These are phyloP conservation scores for Dentipellis fragilis DNA, from an alignment of 768 basidiomycete species.

Conservation along the genomic window DNA sequence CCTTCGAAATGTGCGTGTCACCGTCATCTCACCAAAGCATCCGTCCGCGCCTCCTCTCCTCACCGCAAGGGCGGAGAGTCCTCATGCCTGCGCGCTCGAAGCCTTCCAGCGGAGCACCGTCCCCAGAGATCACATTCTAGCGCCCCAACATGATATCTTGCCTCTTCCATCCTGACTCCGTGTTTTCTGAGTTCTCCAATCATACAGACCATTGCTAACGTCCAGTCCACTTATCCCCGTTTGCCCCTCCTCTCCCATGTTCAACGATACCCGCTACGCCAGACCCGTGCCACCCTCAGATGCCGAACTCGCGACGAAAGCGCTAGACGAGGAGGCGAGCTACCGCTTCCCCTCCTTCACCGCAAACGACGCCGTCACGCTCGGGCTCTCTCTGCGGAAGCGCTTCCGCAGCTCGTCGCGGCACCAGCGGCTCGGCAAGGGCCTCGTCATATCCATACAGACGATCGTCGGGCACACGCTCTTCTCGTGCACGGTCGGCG, in stretches of 20 bases:
- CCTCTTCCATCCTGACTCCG: neutral
- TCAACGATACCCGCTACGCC: conserved; percentile 41
- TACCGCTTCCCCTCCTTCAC: conserved; percentile 69
- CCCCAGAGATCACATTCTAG: neutral
- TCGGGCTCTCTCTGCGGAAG: conserved; percentile 72
- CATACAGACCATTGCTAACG: too few species aligned
- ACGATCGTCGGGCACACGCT: conserved; percentile 69
- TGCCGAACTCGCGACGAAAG: conserved; percentile 62
- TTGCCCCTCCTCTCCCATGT: conserved; percentile 31
- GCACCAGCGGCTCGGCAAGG: conserved; percentile 61
- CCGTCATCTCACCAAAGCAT: neutral
- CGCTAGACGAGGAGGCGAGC: conserved; percentile 57
- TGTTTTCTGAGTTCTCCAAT: neutral
- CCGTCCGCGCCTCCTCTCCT: neutral
- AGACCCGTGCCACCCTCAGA: conserved; percentile 52
- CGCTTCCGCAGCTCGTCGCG: conserved; percentile 68
- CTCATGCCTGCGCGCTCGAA: neutral
- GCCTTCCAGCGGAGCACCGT: neutral
- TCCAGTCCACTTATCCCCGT: neutral
- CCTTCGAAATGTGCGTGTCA: conserved; percentile 12
- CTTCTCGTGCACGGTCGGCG: conserved; percentile 79
- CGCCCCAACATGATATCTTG: neutral
- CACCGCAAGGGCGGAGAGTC: neutral
- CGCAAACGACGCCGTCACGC: conserved; percentile 69
- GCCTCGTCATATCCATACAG: conserved; percentile 73